Percentiles rank a stretch among this genome's conserved stretches.
These are phyloP conservation scores for Prunus kanzakura DNA, from an alignment of 306 rosid genomes.

Conservation along the genomic window DNA sequence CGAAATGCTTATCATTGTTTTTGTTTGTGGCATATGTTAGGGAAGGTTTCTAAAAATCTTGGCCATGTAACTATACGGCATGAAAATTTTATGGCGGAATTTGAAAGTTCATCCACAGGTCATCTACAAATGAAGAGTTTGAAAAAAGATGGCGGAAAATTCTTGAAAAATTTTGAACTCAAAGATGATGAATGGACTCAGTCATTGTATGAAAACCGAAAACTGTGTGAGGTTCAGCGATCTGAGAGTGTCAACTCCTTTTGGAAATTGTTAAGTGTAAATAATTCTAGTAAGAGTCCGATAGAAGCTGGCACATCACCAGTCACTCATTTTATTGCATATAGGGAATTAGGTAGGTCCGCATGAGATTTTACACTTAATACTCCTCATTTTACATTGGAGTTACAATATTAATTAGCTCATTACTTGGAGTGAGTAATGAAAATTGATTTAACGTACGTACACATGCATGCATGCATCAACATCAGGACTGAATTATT, in stretches of 20 bases:
- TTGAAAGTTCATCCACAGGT: conserved; percentile 83
- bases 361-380: too few species aligned
- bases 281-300: conserved; percentile 59
- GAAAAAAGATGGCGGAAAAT: conserved; percentile 84
- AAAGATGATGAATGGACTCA: conserved; percentile 77
- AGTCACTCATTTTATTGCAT: too few species aligned
- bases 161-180: conserved; percentile 52
- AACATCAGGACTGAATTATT: too few species aligned
- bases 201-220: conserved; percentile 69
- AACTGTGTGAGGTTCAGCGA: conserved; percentile 61
- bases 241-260: conserved; percentile 90
- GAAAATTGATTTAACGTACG: too few species aligned
- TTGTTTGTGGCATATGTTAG: too few species aligned
- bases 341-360: too few species aligned
- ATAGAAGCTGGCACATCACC: conserved; percentile 44
- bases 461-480: too few species aligned
- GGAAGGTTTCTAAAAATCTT: too few species aligned
- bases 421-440: too few species aligned
- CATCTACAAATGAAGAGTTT: conserved; percentile 77
- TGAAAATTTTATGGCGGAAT: conserved; percentile 69
- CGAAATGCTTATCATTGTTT: conserved; percentile 37
- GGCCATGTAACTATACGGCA: conserved; percentile 61
- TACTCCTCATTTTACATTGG: too few species aligned
- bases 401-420: too few species aligned
- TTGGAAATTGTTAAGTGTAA: conserved; percentile 54